Evolutionary conservation across 208 protist species (phyloP).

Genomic region (Acanthamoeba sp.): DNA sequence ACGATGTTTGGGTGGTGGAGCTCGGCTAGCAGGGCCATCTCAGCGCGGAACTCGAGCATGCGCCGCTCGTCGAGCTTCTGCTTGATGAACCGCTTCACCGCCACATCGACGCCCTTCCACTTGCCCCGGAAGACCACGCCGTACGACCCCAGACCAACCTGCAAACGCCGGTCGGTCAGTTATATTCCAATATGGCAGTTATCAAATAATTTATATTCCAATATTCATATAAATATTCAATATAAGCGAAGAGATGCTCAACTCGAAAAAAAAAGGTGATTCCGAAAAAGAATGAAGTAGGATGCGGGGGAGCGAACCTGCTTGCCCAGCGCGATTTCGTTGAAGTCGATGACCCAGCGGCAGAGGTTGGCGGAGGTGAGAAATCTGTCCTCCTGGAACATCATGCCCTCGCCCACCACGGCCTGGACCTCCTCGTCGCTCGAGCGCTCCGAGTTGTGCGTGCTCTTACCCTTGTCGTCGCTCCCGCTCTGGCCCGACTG

Average conservation of each 20-base stretch:
- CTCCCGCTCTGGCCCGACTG: not conserved
- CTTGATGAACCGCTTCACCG: conserved; percentile 60
- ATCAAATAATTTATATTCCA: no score
- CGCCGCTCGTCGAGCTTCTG: conserved; percentile 48
- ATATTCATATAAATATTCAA: no score
- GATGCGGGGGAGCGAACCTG: no score
- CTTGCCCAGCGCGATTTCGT: conserved; percentile 37
- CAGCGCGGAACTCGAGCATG: conserved; percentile 53
- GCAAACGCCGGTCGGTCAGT: no score
- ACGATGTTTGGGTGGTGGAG: conserved; percentile 64
- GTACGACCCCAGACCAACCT: conserved; percentile 9
- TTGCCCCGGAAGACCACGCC: conserved; percentile 24
- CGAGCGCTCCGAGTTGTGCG: not conserved
- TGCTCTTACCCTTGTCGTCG: not conserved
- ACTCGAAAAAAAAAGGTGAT: no score
- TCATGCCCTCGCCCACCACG: conserved; percentile 11
- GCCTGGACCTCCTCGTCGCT: not conserved
- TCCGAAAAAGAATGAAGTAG: no score
- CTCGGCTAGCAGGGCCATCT: conserved; percentile 36
- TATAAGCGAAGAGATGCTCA: not conserved
- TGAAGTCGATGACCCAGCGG: not conserved
- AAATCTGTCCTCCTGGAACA: not conserved
- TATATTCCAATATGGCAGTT: no score
- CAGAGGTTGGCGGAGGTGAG: not conserved
- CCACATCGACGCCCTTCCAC: conserved; percentile 60